Conservation (phyloP, 208 protist genomes). For the Wallacemonas sp. region DNA sequence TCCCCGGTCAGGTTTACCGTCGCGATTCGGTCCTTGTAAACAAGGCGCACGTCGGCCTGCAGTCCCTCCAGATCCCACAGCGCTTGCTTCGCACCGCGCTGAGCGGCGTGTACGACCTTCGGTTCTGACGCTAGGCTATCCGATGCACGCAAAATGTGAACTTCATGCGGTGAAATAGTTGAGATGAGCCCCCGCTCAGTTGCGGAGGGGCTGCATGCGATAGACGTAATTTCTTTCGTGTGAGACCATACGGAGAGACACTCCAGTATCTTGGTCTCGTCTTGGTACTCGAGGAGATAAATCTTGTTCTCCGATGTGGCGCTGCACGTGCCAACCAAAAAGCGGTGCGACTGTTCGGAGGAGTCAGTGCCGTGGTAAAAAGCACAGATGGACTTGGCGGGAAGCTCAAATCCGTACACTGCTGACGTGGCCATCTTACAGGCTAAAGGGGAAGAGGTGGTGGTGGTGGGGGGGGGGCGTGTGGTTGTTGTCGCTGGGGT, state of each 20-base stretch:
- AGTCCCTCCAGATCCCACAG: slow-evolving; percentile 86
- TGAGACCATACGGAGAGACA: slow-evolving; percentile 64
- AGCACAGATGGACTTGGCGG: slow-evolving; percentile 45
- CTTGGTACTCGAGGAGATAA: slow-evolving; percentile 69
- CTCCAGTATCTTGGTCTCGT: slow-evolving; percentile 57
- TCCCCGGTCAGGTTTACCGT: slow-evolving; percentile 31
- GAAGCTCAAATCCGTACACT: slow-evolving; percentile 61
- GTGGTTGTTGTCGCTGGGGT: too few relatives aligned
- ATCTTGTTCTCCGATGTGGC: slow-evolving; percentile 65
- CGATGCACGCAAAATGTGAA: slow-evolving; percentile 35
- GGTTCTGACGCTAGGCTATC: slow-evolving; percentile 42
- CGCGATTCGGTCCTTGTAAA: slow-evolving; percentile 23
- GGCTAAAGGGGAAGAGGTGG: neutral
- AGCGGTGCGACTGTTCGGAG: slow-evolving; percentile 42
- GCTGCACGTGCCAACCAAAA: slow-evolving; percentile 69
- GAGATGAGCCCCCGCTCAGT: slow-evolving; percentile 45
- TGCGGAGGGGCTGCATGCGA: slow-evolving; percentile 70
- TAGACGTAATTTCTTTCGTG: slow-evolving; percentile 38
- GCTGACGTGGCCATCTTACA: slow-evolving; percentile 35
- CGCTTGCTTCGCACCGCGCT: slow-evolving; percentile 25
- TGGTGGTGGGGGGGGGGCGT: neutral
- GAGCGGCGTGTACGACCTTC: slow-evolving; percentile 25
- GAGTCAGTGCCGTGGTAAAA: slow-evolving; percentile 49
- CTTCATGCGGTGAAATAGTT: slow-evolving; percentile 16
- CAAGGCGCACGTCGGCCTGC: slow-evolving; percentile 50